phyloP scores from a whole-genome alignment of 371 early-diverging fungal species.

The Syncephalastrum contaminatum region DNA sequence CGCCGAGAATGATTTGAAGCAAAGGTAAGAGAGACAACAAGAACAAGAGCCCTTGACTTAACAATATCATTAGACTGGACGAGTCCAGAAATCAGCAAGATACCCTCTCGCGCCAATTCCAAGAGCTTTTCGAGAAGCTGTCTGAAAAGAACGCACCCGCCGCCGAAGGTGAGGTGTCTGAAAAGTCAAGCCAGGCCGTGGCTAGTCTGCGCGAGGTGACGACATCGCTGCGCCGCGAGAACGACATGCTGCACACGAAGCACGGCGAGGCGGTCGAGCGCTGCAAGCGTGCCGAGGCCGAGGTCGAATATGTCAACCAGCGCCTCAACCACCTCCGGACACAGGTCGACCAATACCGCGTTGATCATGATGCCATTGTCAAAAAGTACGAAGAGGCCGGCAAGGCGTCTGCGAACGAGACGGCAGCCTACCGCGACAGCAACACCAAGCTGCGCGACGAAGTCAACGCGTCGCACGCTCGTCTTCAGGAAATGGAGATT shows the following conservation, averaged over 20 bases:
- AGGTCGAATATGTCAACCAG: conserved; percentile 21
- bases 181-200: conserved; percentile 4
- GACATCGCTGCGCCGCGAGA: conserved; percentile 20
- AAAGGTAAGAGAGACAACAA: conserved; percentile 6
- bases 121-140: conserved; percentile 12
- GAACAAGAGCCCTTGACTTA: not conserved
- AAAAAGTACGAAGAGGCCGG: too few relatives aligned
- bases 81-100: conserved; percentile 20
- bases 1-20: conserved; percentile 16
- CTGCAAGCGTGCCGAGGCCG: conserved; percentile 12
- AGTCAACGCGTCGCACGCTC: too few relatives aligned
- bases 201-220: conserved; percentile 19
- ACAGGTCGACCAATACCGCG: conserved; percentile 12
- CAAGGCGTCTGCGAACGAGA: too few relatives aligned
- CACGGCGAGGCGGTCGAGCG: conserved; percentile 14
- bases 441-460: too few relatives aligned
- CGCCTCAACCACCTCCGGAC: conserved; percentile 12
- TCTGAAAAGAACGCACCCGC: conserved; percentile 3
- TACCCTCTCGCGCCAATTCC: conserved; percentile 11
- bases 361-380: conserved; percentile 1
- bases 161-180: conserved; percentile 1
- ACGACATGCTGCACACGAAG: conserved; percentile 19
- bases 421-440: too few relatives aligned
- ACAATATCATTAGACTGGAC: conserved; percentile 8
- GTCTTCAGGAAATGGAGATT: too few relatives aligned